Evolutionary conservation across 2,329 filamentous ascomycete genomes (phyloP).

Genomic region (Arthrobotrys entomopaga): DNA sequence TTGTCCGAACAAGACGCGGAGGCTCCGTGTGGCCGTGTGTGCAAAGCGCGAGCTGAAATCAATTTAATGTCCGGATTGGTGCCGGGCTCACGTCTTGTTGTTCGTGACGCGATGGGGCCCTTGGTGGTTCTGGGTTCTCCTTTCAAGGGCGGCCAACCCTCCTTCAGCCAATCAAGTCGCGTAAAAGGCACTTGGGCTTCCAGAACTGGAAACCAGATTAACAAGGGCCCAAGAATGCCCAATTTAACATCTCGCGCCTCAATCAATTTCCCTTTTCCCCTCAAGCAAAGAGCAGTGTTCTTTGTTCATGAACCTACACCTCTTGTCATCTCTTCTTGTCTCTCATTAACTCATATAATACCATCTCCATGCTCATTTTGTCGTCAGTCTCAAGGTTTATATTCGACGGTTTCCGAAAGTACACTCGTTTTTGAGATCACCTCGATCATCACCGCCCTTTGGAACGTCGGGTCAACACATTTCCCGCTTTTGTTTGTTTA

Average conservation of each 20-base stretch:
- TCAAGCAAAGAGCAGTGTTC: too few relatives aligned
- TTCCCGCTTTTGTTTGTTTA: constrained; percentile 47
- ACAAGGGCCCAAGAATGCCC: constrained; percentile 13
- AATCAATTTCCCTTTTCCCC: too few relatives aligned
- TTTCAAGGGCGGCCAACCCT: constrained; percentile 22
- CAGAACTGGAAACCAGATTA: constrained; percentile 38
- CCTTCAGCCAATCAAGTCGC: constrained; percentile 33
- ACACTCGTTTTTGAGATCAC: constrained; percentile 18
- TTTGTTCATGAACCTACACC: too few relatives aligned
- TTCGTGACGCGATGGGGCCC: constrained; percentile 15
- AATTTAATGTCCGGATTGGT: constrained; percentile 27
- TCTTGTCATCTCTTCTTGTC: constrained; percentile 7
- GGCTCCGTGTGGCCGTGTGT: constrained; percentile 19
- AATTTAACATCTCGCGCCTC: constrained; percentile 11
- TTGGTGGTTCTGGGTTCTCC: constrained; percentile 9
- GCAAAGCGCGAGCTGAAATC: constrained; percentile 38
- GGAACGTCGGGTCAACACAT: constrained; percentile 48
- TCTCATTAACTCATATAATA: not conserved
- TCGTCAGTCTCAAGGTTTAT: not conserved
- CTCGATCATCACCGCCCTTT: constrained; percentile 18
- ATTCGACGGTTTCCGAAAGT: constrained; percentile 1
- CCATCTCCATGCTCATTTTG: constrained; percentile 8
- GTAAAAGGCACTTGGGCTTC: constrained; percentile 42
- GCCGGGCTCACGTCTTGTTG: constrained; percentile 19
- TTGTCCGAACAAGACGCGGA: constrained; percentile 11